A percentile compares a stretch with the other conserved stretches of the same genome.
Evolutionary conservation across 2,329 filamentous ascomycete genomes (phyloP).

Genomic region (Aspergillus viridinutans): DNA sequence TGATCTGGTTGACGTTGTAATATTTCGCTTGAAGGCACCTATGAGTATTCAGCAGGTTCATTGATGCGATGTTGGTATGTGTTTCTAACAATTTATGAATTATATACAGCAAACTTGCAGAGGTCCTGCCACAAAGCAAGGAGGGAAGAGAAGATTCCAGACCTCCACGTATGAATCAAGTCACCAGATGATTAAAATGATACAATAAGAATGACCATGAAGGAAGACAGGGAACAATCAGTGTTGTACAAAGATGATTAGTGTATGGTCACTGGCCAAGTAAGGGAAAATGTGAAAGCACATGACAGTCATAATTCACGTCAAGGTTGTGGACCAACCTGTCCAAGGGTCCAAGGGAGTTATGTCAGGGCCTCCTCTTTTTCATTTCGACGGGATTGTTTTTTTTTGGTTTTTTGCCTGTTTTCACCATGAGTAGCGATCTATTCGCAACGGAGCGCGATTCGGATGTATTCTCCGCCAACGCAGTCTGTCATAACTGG

Average conservation of each 20-base stretch:
- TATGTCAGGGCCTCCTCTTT: background rate
- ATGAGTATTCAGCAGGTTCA: background rate
- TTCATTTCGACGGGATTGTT: background rate
- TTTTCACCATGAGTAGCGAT: background rate
- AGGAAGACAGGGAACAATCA: constrained; percentile 8
- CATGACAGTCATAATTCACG: background rate
- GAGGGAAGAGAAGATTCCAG: background rate
- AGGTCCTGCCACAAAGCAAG: background rate
- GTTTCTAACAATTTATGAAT: background rate
- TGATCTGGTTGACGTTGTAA: too few species aligned
- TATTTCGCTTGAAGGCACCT: background rate
- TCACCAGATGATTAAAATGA: constrained; percentile 2
- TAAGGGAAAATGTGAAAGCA: background rate
- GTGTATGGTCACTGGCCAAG: background rate
- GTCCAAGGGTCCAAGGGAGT: background rate
- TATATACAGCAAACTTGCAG: background rate
- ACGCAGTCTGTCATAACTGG: background rate
- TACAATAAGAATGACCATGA: constrained; percentile 5
- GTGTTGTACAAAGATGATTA: constrained; percentile 10
- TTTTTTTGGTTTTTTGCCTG: background rate
- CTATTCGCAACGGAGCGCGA: background rate
- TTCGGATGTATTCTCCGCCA: background rate
- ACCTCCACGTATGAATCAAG: background rate
- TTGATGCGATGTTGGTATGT: background rate
- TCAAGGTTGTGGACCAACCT: background rate